Conservation (phyloP, 441 rosid species). For the Kokia cookei region DNA sequence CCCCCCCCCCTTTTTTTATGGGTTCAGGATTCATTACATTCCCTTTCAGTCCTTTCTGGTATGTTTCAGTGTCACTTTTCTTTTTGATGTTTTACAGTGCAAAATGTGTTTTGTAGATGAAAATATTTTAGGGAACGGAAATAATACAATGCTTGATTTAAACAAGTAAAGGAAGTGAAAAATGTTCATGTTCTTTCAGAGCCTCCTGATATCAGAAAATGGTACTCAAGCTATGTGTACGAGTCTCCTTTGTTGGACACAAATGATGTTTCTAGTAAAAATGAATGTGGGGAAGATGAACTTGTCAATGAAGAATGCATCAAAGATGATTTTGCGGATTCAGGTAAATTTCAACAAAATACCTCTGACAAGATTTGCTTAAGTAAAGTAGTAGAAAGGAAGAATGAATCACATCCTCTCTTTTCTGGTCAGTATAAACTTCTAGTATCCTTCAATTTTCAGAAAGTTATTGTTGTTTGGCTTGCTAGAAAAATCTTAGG, state of each 20-base stretch:
- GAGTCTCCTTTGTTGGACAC: slow-evolving; percentile 51
- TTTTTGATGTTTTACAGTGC: neutral
- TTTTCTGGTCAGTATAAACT: slow-evolving; percentile 40
- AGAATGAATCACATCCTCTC: slow-evolving; percentile 10
- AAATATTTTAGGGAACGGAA: neutral
- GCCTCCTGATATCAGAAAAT: slow-evolving; percentile 58
- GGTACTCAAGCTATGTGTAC: slow-evolving; percentile 61
- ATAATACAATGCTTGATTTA: neutral
- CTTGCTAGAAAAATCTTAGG: neutral
- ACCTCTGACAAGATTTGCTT: slow-evolving; percentile 5
- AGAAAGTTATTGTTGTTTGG: neutral
- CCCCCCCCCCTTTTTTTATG: neutral
- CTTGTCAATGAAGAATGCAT: slow-evolving; percentile 17
- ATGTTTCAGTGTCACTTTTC: neutral
- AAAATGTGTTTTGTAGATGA: neutral
- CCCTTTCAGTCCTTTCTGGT: slow-evolving; percentile 6
- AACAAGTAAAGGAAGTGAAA: neutral
- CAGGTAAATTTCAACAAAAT: neutral
- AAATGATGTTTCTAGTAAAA: slow-evolving; percentile 17
- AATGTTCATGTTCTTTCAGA: slow-evolving; percentile 28
- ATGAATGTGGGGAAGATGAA: slow-evolving; percentile 22
- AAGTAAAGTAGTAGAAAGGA: slow-evolving; percentile 10
- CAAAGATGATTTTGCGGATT: slow-evolving; percentile 1
- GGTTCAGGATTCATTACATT: neutral
- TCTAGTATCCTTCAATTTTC: neutral